Evolutionary conservation across 2,329 filamentous ascomycete species (phyloP), one percentile per base, ranked within the genome.

Genomic region (Aspergillus neotritici): DNA sequence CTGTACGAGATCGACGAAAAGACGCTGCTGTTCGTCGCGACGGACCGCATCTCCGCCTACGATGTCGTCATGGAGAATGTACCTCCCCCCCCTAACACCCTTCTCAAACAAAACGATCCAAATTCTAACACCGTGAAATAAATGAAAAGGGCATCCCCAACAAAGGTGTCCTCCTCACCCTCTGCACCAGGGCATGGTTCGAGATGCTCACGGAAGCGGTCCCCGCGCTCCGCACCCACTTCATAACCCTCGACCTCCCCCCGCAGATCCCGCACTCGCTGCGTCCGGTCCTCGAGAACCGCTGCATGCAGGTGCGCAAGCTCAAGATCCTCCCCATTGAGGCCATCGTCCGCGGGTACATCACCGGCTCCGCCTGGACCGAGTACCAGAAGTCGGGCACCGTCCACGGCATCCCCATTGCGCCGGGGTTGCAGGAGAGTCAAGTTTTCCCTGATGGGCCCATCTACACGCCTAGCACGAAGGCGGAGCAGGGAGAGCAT

Each of bases 11-110:
- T 94, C 41, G 80, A 87, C 62, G 71, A 80, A 32, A 69, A 78
- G 44, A 84, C 80, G 2, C 78, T 94, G 4, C 82, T 94, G 44
- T 91, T 95, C 62, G 82, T 90, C 43, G 84, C 87, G 16, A 86
- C 87, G 11, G 90, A 96, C 71, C 84, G 93, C 54, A 93, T 96
- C 65, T 95, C 88, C 16, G 93, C 93, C 43, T 97, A 91, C 74
- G 91, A 97, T 76, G 88, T 94, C 56, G 81, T 94, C 56, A 82
- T 94, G 76, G 72, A 79, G 57, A 96, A 93, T 69, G 82, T 83
- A 64, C 60, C 67, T 34, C 57, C 72, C 29, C 9, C 12, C 39
- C 70, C 72, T 35, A 69, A n/a, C n/a, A n/a, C 77, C 12, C 68
- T 76, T 38, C n/a, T 33, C 32, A 34, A 41, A n/a, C n/a, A n/a